Evolutionary conservation across 345 rosid genomes (phyloP).

Genomic region (Eucalyptus microcorys): DNA sequence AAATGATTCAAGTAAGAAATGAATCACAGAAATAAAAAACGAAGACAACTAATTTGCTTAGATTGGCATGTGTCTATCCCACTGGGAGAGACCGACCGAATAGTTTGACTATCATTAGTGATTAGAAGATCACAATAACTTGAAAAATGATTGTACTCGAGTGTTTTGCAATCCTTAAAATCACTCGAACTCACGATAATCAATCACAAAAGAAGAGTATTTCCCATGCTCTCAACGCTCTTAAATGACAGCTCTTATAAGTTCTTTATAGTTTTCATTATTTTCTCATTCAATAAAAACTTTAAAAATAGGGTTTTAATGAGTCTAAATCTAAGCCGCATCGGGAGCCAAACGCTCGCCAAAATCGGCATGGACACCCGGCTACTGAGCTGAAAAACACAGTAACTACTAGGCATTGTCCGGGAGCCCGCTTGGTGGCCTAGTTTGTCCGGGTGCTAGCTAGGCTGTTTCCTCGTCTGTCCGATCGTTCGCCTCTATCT

Average conservation of each 20-base stretch:
- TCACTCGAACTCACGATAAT: accelerated
- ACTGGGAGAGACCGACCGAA: accelerated
- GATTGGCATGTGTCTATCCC: not conserved
- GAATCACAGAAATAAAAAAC: not conserved
- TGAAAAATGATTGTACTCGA: accelerated
- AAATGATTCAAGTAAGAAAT: not conserved
- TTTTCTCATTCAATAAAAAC: not conserved
- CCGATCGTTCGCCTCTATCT: not conserved
- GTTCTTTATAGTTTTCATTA: not conserved
- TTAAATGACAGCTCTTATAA: not conserved
- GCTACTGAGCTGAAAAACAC: not conserved
- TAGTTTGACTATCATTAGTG: not conserved
- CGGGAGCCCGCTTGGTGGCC: not conserved
- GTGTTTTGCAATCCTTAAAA: not conserved
- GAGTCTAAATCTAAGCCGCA: not conserved
- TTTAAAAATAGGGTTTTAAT: not conserved
- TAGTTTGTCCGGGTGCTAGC: not conserved
- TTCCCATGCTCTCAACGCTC: not conserved
- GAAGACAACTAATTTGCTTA: not conserved
- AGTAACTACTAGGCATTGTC: not conserved
- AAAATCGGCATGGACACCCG: not conserved
- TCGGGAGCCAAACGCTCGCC: not conserved
- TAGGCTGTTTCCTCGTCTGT: not conserved
- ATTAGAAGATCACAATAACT: not conserved
- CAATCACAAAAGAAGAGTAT: not conserved